phyloP scores from a whole-genome alignment of 225 moss, liverwort and hornwort genomes.

The Marchantia paleacea region DNA sequence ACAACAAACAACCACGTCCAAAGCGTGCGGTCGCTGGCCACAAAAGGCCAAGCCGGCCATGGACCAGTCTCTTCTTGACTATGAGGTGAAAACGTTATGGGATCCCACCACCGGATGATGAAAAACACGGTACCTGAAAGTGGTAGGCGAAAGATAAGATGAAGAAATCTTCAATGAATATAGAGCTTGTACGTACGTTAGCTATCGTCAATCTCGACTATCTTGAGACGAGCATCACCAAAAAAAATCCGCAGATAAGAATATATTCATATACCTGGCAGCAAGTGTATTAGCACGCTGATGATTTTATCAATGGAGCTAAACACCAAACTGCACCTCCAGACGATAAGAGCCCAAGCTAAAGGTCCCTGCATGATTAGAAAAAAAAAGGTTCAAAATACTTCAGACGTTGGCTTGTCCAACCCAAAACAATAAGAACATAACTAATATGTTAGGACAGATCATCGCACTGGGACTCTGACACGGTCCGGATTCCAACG shows the following conservation, averaged over 20 bases:
- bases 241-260: background rate
- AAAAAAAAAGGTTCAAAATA: background rate
- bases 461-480: too few relatives aligned
- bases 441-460: too few relatives aligned
- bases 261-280: conserved; percentile 57
- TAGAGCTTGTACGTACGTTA: background rate
- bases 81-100: conserved; percentile 86
- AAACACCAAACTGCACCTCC: conserved; percentile 99
- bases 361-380: conserved; percentile 67
- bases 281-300: conserved; percentile 94
- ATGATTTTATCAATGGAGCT: conserved; percentile 93
- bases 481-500: too few relatives aligned
- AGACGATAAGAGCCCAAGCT: conserved; percentile 98
- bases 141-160: background rate
- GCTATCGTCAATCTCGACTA: background rate
- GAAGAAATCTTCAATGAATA: background rate
- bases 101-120: conserved; percentile 99
- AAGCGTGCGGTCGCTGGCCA: conserved; percentile 61
- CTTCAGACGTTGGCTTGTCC: background rate
- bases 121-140: conserved; percentile 83
- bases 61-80: conserved; percentile 87
- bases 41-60: conserved; percentile 96
- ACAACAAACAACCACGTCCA: conserved; percentile 96
- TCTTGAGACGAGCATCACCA: background rate
- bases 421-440: background rate